Conservation (phyloP, 2,329 filamentous ascomycete genomes). For the Ophiocordyceps camponoti-leonardi region DNA sequence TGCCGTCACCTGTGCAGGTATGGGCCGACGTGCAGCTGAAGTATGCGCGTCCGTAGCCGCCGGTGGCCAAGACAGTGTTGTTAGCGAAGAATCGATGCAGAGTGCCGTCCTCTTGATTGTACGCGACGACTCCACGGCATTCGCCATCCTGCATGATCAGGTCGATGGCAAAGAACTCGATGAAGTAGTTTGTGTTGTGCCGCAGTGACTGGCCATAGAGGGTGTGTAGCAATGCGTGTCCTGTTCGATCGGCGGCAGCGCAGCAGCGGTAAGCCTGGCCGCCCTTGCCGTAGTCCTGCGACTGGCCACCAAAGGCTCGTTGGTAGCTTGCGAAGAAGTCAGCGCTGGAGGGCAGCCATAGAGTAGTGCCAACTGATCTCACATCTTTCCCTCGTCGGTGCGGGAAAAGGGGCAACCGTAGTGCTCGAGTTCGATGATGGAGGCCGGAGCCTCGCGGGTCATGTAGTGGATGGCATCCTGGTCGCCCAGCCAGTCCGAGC, state of each 20-base stretch:
- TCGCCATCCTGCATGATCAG: conserved; percentile 95
- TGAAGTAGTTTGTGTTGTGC: conserved; percentile 99
- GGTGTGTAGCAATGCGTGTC: conserved; percentile 93
- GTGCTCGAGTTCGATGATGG: conserved; percentile 89
- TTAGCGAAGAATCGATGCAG: conserved; percentile 93
- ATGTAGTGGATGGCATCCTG: conserved; percentile 98
- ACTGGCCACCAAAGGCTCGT: conserved; percentile 95
- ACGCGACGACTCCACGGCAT: conserved; percentile 90
- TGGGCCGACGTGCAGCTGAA: conserved; percentile 97
- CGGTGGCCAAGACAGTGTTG: conserved; percentile 92
- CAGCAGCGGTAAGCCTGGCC: conserved; percentile 96
- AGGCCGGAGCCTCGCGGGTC: conserved; percentile 83
- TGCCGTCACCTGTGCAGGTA: conserved; percentile 96
- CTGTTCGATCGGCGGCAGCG: conserved; percentile 89
- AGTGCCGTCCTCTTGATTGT: conserved; percentile 97
- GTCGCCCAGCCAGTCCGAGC: conserved; percentile 92
- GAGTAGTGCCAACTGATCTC: conserved; percentile 14
- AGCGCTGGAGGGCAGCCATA: conserved; percentile 1
- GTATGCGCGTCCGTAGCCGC: conserved; percentile 94
- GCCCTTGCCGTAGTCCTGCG: conserved; percentile 86
- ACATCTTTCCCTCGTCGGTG: conserved; percentile 94
- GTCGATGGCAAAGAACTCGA: conserved; percentile 95
- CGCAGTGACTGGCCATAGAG: conserved; percentile 93
- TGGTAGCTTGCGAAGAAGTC: conserved; percentile 53
- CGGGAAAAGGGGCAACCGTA: conserved; percentile 94